phyloP scores from a whole-genome alignment of 176 grass and related monocot species.

The Carex pumila region DNA sequence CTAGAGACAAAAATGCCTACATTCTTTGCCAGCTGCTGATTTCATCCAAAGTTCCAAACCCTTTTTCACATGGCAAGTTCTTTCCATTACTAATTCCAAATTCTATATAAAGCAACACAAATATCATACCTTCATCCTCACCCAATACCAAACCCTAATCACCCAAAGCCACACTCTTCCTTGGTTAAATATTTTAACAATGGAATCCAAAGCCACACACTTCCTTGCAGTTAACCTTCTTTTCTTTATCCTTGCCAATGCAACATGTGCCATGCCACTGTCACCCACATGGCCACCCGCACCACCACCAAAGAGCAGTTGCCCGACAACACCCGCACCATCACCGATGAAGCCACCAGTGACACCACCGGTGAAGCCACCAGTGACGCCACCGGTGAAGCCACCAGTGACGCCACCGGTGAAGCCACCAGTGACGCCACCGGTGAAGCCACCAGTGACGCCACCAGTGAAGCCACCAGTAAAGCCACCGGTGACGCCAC shows the following conservation, averaged over 20 bases:
- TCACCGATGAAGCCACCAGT: no score
- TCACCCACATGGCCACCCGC: not conserved
- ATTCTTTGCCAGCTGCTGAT: not conserved
- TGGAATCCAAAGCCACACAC: conserved; percentile 12
- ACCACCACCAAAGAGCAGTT: no score
- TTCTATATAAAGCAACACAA: not conserved
- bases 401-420: no score
- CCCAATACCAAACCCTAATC: not conserved
- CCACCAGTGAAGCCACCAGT: no score
- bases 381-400: no score
- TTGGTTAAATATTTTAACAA: not conserved
- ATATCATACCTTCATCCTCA: not conserved
- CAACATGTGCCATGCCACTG: not conserved
- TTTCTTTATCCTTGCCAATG: not conserved
- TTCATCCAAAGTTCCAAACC: not conserved
- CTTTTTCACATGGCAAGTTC: not conserved
- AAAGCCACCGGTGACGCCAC: no score
- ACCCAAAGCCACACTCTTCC: not conserved
- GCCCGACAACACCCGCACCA: no score
- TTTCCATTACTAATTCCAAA: not conserved
- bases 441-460: no score
- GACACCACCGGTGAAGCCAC: no score
- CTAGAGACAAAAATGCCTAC: not conserved
- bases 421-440: no score
- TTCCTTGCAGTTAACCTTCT: conserved; percentile 17